Base-by-base conservation (phyloP, 2,329 filamentous ascomycete species). In the Zymoseptoria ardabiliae region DNA sequence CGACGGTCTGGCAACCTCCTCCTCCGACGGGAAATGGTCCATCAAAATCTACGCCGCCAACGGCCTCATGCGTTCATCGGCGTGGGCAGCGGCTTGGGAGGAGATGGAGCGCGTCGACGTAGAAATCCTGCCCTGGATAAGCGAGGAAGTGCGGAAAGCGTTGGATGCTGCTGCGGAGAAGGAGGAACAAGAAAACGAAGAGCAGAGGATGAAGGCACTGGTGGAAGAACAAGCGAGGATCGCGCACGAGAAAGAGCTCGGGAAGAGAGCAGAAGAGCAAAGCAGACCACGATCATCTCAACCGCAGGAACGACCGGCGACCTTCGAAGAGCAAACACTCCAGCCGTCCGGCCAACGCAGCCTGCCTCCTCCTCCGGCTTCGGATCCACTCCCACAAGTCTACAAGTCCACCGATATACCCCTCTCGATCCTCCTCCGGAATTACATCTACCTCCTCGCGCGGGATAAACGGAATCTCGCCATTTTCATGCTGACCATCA, bases 51-150 rank as follows among this genome's bases (percentile, higher is more conserved):
- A 93, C 70, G 94, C 94, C 0, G 93, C 91, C 56, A 99, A 97
- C 73, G 94, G 94, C 0, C 78, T 97, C 53, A 96, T 99, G 90
- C 85, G 86, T 60, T 87, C 90, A 4, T 91, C 91, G 0, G 93
- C 94, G 0, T 99, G 94, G 94, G 84, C 85, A 4, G 92, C 92
- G 2, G 93, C 90, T 60, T 99, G 93, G 93, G 89, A 85, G 66
- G 93, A 97, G 74, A 99, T 99, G 94, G 94, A 99, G 76, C 84
- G 93, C n/a, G 90, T 97, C 0, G 94, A 99, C 70, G 90, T 96
- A 1, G 93, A 97, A 74, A 84, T 99, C 56, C 85, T 89, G 68
- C 89, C 94, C 3, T 83, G 87, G 69, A 81, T 91, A 10, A 82
- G 85, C 19, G 73, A 82, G 0, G 74, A 78, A 1, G 70, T 87